Base-by-base conservation (phyloP, 2,329 filamentous ascomycete genomes). In the Trichoderma atrobrunneum region DNA sequence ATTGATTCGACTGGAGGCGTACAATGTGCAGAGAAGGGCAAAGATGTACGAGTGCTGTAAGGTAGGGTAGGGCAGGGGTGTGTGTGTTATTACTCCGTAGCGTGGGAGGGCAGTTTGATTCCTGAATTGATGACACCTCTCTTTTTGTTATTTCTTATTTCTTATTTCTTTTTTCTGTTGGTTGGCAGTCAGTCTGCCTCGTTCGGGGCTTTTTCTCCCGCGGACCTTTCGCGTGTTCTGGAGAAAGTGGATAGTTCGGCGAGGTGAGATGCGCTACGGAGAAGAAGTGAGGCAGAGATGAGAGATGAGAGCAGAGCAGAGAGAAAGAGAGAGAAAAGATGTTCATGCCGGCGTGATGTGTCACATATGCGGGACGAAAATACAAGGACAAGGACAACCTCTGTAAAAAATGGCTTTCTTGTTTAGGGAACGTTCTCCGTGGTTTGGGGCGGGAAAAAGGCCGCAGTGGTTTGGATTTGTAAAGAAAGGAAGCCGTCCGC, bases 301-400 rank as follows among this genome's bases (percentile, higher is more conserved):
- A n/a, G 16, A 11, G 14, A n/a, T 32, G 11, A 39, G 39, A 21
- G 11, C 8, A 24, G 16, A 39, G 39, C 21, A 18, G 3, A 26
- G 51, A 48, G 10, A 24, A 12, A 60, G 30, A 48, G 11, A 36
- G 43, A 62, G 28, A 51, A 18, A n/a, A 51, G 36, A 34, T 14
- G 66, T 36, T 63, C 18, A 32, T n/a, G 68, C 39, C 60, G 60
- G 70, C 70, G 48, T 74, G 73, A 74, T 73, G 56, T 73, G 69
- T 74, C 73, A 74, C 70, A 72, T 74, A 64, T 73, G 73, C 71
- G 63, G 21, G 43, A 32, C 39, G 57, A 36, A 21, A 12, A 18
- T 24, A 63, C 28, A 68, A 48, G 54, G 65, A 68, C 54, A 57
- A 68, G 54, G 65, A 60, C 54, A 48, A 60, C 16, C 6, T 26